Conservation (phyloP, 1,284 basidiomycete species). For the Tylopilus orsonianus region DNA sequence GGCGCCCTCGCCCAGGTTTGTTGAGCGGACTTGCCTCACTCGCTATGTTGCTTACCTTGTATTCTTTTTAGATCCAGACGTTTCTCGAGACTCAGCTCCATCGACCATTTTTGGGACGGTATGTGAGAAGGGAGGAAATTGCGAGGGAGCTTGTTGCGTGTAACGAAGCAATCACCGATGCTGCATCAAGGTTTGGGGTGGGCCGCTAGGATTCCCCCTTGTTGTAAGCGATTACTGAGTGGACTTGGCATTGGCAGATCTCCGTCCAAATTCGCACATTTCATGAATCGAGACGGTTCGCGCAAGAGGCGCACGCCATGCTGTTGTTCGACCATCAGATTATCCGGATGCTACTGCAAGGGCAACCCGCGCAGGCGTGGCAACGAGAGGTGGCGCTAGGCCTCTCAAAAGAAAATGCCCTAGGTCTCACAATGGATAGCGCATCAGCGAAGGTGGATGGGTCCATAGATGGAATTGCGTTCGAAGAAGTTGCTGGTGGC, state of each 20-base stretch:
- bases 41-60: neutral
- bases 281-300: slow-evolving; percentile 26
- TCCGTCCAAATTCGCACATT: slow-evolving; percentile 29
- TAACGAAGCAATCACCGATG: slow-evolving; percentile 53
- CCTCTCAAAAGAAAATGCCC: slow-evolving; percentile 1
- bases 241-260: slow-evolving; percentile 7
- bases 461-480: neutral
- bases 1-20: slow-evolving; percentile 45
- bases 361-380: slow-evolving; percentile 3
- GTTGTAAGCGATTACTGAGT: neutral
- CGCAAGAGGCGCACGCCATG: slow-evolving; percentile 20
- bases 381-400: neutral
- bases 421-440: slow-evolving; percentile 17
- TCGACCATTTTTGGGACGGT: slow-evolving; percentile 76
- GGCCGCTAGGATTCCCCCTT: slow-evolving; percentile 22
- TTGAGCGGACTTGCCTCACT: slow-evolving; percentile 8
- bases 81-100: slow-evolving; percentile 61
- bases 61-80: slow-evolving; percentile 41
- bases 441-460: slow-evolving; percentile 20
- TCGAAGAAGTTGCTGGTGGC: neutral
- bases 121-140: slow-evolving; percentile 75
- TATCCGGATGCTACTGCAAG: no score
- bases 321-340: slow-evolving; percentile 23
- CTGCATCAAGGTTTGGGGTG: slow-evolving; percentile 50
- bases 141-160: slow-evolving; percentile 53